These are phyloP conservation scores for Stagonosporopsis cucurbitacearum DNA, from an alignment of 2,329 filamentous ascomycete genomes.

Conservation along the genomic window DNA sequence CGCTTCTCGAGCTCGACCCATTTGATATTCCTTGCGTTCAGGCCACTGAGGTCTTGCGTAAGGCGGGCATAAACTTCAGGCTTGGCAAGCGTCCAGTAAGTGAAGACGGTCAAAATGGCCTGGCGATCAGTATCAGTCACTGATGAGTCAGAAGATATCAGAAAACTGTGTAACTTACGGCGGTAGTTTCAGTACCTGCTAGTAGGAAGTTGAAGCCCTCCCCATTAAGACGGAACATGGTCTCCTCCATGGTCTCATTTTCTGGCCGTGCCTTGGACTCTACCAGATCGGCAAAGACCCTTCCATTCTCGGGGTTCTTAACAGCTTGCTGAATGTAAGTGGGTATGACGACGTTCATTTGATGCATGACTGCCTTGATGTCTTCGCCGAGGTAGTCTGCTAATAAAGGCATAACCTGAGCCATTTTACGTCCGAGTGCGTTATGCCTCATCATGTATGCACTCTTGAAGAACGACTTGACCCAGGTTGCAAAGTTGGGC, in stretches of 20 bases:
- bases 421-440: constrained; percentile 29
- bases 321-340: constrained; percentile 33
- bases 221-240: constrained; percentile 27
- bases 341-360: constrained; percentile 37
- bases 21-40: constrained; percentile 22
- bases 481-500: constrained; percentile 37
- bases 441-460: constrained; percentile 41
- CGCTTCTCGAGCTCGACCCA: constrained; percentile 37
- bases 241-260: constrained; percentile 26
- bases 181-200: constrained; percentile 36
- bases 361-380: constrained; percentile 32
- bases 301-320: constrained; percentile 33
- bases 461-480: constrained; percentile 35
- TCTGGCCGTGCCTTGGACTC: constrained; percentile 28
- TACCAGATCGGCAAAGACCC: constrained; percentile 33
- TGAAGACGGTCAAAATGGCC: constrained; percentile 41
- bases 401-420: constrained; percentile 34
- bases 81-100: constrained; percentile 45
- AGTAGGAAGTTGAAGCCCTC: constrained; percentile 37
- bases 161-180: constrained; percentile 18
- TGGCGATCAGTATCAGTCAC: not conserved
- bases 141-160: not conserved
- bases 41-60: constrained; percentile 27
- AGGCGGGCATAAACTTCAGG: constrained; percentile 30
- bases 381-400: constrained; percentile 37